Evolutionary conservation across 1,284 basidiomycete genomes (phyloP), one percentile per base, ranked within the genome.

Genomic region (Papiliotrema laurentii): DNA sequence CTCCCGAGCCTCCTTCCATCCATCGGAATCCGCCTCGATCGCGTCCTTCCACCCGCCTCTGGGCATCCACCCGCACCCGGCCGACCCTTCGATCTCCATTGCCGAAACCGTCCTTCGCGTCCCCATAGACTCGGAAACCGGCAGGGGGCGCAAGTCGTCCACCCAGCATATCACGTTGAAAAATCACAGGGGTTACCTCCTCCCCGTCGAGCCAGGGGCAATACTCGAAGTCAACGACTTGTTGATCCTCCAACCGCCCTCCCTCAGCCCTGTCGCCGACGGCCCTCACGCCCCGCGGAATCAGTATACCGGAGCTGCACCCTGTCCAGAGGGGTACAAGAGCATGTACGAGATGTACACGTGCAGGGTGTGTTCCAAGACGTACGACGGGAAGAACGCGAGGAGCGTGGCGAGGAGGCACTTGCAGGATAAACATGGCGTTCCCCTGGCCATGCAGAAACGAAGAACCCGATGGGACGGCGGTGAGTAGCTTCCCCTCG

Each of bases 351-450:
- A 66, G 50, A 58, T 62, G 60, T 63, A 64, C 36, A 65, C 64
- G 0, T 72, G 69, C 52, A 54, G 67, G 35, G 56, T 61, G 21
- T 72, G 69, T 34, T 42, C 57, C 6, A 72, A 72, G 59, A 67
- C 65, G 16, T 80, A 80, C 56, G 73, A 71, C 37, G 79, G 79
- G 14, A 76, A 77, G 56, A 79, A 80, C 49, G 78, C 77, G 0
- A 64, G 79, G 43, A 77, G 75, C 59, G 79, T 80, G 49, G 79
- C 78, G 67, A 69, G 79, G 31, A 58, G 79, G 37, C 79, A 80
- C 60, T 60, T 80, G 43, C 76, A 78, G 60, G 78, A 80, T 61
- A 80, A 80, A 60, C 79, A 80, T 61, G 75, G 73, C 25, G 78
- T 80, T 27, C 77, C 77, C 1, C 57, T 80, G 39, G 69, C 67